Percentiles rank a stretch among this genome's conserved stretches.
phyloP scores from a whole-genome alignment of 305 asterid genomes.

The Rubia peregrina region DNA sequence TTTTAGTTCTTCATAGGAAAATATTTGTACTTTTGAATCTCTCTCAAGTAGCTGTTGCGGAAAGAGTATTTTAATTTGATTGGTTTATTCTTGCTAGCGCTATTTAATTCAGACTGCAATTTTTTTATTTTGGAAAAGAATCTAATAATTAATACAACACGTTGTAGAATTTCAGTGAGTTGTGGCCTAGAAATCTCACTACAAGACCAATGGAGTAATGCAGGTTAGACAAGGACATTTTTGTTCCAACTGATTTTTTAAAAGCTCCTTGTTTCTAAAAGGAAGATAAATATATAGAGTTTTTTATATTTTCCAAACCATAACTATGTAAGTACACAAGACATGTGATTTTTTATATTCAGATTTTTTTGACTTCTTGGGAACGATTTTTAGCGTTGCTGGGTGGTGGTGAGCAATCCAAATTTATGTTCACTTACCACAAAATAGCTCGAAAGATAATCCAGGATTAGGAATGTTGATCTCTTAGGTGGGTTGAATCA shows the following conservation, averaged over 20 bases:
- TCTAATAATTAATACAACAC: neutral
- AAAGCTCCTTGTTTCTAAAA: neutral
- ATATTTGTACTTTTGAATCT: neutral
- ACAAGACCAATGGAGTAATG: slow-evolving; percentile 38
- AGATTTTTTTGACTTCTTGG: neutral
- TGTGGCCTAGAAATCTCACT: slow-evolving; percentile 39
- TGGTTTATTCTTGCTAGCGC: neutral
- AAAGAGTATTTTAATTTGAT: neutral
- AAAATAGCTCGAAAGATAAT: slow-evolving; percentile 38
- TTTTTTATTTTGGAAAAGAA: neutral
- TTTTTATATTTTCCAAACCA: neutral
- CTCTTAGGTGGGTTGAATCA: slow-evolving; percentile 31
- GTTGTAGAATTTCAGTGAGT: slow-evolving; percentile 31
- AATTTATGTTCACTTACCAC: slow-evolving; percentile 33
- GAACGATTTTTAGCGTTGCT: slow-evolving; percentile 32
- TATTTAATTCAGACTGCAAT: neutral
- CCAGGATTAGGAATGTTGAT: slow-evolving; percentile 34
- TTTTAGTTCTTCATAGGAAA: slow-evolving; percentile 6
- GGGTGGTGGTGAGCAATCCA: slow-evolving; percentile 47
- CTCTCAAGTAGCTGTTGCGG: neutral
- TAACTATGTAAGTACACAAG: neutral
- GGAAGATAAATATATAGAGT: too few relatives aligned
- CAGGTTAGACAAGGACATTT: slow-evolving; percentile 23
- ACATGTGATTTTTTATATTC: neutral
- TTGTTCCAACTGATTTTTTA: neutral